These are phyloP conservation scores for Neofusicoccum sp. DNA, from an alignment of 2,329 filamentous ascomycete species.

Conservation along the genomic window DNA sequence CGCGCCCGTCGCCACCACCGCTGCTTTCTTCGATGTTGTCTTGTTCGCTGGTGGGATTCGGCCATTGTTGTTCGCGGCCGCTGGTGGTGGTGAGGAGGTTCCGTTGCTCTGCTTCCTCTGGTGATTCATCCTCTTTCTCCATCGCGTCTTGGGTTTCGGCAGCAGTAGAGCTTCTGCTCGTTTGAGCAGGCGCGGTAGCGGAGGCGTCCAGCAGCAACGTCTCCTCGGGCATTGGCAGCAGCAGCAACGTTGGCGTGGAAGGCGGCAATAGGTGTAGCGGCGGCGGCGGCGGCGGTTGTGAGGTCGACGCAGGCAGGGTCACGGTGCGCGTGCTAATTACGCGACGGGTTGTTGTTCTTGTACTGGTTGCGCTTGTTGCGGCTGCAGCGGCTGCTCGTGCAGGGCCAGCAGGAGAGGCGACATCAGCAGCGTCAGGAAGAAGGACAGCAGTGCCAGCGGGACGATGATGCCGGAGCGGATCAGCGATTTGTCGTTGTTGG, in stretches of 20 bases:
- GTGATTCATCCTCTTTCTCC: not conserved
- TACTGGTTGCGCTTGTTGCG: constrained; percentile 3
- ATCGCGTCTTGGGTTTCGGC: not conserved
- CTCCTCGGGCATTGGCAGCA: not conserved
- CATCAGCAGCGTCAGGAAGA: constrained; percentile 16
- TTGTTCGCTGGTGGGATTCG: not conserved
- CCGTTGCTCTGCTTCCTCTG: not conserved
- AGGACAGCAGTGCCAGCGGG: constrained; percentile 1
- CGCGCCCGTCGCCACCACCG: not conserved
- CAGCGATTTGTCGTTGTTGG: not conserved
- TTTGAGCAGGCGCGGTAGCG: too few relatives aligned
- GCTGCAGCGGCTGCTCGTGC: constrained; percentile 13
- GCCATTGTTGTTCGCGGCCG: not conserved
- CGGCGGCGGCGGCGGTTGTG: not conserved
- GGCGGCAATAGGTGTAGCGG: not conserved
- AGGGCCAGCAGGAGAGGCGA: constrained; percentile 15
- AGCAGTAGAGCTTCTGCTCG: not conserved
- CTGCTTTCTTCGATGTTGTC: not conserved
- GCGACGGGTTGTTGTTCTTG: constrained; percentile 1
- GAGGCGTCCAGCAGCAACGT: constrained; percentile 2
- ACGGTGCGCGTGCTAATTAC: constrained; percentile 4
- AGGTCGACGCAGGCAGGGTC: not conserved
- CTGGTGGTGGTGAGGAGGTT: not conserved
- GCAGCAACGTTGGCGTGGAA: not conserved
- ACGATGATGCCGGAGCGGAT: constrained; percentile 13